Percentiles rank a stretch among this genome's conserved stretches.
Conservation (phyloP, 2,329 filamentous ascomycete genomes). For the Leptographium wingfieldii region DNA sequence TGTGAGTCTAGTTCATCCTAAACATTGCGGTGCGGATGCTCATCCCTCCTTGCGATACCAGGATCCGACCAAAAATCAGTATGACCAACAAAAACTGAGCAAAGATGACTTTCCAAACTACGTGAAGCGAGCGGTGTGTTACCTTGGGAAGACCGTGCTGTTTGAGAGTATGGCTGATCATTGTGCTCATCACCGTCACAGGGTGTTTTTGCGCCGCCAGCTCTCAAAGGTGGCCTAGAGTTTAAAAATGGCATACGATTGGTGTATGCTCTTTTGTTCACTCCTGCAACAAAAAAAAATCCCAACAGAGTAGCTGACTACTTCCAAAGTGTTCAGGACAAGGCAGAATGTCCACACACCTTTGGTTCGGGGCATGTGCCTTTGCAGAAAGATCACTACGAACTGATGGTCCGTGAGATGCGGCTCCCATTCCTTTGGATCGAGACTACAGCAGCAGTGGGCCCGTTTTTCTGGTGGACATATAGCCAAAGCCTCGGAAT, state of each 20-base stretch:
- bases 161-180: background rate
- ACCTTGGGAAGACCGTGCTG: background rate
- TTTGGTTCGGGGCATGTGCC: conserved; percentile 18
- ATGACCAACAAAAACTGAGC: background rate
- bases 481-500: conserved; percentile 15
- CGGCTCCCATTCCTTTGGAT: conserved; percentile 17
- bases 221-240: background rate
- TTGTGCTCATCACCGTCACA: background rate
- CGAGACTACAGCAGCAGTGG: conserved; percentile 19
- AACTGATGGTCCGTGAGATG: conserved; percentile 16
- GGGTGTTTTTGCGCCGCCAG: conserved; percentile 7
- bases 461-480: conserved; percentile 23
- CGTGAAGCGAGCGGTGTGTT: background rate
- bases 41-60: background rate
- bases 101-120: background rate
- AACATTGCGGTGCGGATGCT: background rate
- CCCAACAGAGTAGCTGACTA: too few relatives aligned
- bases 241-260: conserved; percentile 8
- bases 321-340: background rate
- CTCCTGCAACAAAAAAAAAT: background rate
- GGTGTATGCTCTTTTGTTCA: conserved; percentile 5
- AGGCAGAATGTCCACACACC: conserved; percentile 13
- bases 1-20: conserved; percentile 2
- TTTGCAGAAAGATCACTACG: conserved; percentile 14
- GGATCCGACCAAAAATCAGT: background rate